A percentile compares a stretch with the other conserved stretches of the same genome.
phyloP scores from a whole-genome alignment of 345 rosid genomes.

The Limnanthes douglasii region DNA sequence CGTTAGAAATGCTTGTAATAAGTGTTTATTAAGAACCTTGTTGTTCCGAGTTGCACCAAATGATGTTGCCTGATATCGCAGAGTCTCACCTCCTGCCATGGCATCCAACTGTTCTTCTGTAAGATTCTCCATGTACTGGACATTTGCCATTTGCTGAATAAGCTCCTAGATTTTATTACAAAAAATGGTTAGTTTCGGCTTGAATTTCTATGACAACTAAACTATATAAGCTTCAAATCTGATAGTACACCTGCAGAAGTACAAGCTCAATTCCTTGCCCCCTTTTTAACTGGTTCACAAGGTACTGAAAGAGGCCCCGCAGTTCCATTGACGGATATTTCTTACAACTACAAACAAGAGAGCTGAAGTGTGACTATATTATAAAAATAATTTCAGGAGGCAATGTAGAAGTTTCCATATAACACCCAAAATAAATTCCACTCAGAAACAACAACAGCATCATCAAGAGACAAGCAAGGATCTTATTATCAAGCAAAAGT shows the following conservation, averaged over 20 bases:
- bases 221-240: conserved; percentile 8
- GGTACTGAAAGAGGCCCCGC: conserved; percentile 96
- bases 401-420: too few species aligned
- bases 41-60: conserved; percentile 84
- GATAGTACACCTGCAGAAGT: conserved; percentile 61
- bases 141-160: conserved; percentile 98
- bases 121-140: conserved; percentile 91
- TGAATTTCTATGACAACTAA: conserved; percentile 5
- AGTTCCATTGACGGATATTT: conserved; percentile 99
- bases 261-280: conserved; percentile 97
- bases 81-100: conserved; percentile 99
- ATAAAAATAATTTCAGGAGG: too few species aligned
- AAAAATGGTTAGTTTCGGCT: conserved; percentile 9
- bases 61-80: conserved; percentile 89
- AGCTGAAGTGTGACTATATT: too few species aligned
- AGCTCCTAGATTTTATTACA: conserved; percentile 56
- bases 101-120: conserved; percentile 99
- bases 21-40: conserved; percentile 41
- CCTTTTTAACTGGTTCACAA: conserved; percentile 89
- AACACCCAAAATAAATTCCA: too few species aligned
- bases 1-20: too few species aligned
- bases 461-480: too few species aligned
- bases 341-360: conserved; percentile 52
- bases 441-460: too few species aligned
- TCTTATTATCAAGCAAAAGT: too few species aligned